A percentile compares a stretch with the other conserved stretches of the same genome.
Evolutionary conservation across 192 early-diverging fungal genomes (phyloP).

Genomic region (Gorgonomyces haynaldii): DNA sequence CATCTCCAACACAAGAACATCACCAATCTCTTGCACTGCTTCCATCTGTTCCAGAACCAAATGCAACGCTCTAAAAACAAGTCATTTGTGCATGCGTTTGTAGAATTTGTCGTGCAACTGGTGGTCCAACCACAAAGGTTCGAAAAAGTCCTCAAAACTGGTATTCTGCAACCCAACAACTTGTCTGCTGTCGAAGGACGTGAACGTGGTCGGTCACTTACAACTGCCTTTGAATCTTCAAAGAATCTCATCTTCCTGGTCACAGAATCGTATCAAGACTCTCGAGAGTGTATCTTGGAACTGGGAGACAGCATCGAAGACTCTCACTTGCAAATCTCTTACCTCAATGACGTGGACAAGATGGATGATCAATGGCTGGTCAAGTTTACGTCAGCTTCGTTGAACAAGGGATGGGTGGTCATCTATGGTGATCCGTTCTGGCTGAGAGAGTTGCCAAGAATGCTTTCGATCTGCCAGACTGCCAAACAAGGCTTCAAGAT

Average conservation of each 20-base stretch:
- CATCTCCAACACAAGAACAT: no score
- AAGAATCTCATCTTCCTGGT: neutral
- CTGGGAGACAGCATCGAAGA: neutral
- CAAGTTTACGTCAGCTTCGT: constrained; percentile 1
- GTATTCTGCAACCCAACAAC: no score
- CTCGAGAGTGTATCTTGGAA: neutral
- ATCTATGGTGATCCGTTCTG: constrained; percentile 7
- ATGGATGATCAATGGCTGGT: constrained; percentile 1
- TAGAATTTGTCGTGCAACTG: no score
- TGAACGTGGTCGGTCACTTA: neutral
- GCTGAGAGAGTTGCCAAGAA: neutral
- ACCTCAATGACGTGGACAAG: constrained; percentile 7
- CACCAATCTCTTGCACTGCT: no score
- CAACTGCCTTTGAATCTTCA: neutral
- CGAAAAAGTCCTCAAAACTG: no score
- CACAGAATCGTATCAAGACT: neutral
- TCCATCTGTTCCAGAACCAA: no score
- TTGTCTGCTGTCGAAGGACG: no score
- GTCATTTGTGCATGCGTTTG: no score
- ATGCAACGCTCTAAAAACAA: no score
- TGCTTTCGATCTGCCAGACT: neutral
- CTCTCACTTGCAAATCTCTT: neutral
- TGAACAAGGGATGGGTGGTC: constrained; percentile 10
- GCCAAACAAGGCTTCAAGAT: neutral
- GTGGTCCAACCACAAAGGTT: no score